Evolutionary conservation across 257 asterid species (phyloP), one percentile per base, ranked within the genome.

Genomic region (Cinchona pubescens): DNA sequence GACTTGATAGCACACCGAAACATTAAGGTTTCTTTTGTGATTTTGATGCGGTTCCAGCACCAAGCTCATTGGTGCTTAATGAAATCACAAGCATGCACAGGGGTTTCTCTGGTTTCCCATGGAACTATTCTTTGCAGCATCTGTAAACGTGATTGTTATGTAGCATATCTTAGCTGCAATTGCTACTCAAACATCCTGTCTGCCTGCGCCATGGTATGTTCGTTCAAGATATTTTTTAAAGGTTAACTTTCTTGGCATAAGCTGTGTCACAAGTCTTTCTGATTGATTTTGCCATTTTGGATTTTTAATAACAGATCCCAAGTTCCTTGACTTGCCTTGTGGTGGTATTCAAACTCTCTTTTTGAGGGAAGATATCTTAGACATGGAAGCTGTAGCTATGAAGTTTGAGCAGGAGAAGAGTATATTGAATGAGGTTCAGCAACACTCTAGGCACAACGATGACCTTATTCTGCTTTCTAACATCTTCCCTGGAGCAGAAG

Each of bases 171-270:
- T 66, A 90, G 84, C 76, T 92, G 97, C 90, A 89, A 73, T 79
- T 89, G 97, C 84, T 83, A 67, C 86, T 80, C 75, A n/a, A n/a
- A 74, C 98, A 92, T 81, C 91, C 95, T 21, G 77, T 89, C 80
- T 94, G 99, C 85, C 95, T 94, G 76, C 96, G 96, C 79, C 99
- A 94, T 82, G 99, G 99, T 94, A 90, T 64, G 78, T 34, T 63
- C 43, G 25, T 40, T 65, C 12, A 45, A 51, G 61, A 79, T 10
- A 4, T 74, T 30, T 23, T 43, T 71, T 55, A 16, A 66, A 27
- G 56, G 59, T 35, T 62, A 21, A 38, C 8, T 62, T 45, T 10
- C n/a, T 63, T 40, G 32, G 14, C 1, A 6, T 14, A 13, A 21
- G 6, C 65, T 21, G 7, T 58, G 0, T 30, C 19, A 16, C 25